Evolutionary conservation across 768 basidiomycete genomes (phyloP), one percentile per base, ranked within the genome.

Genomic region (Gloeophyllum trabeum): DNA sequence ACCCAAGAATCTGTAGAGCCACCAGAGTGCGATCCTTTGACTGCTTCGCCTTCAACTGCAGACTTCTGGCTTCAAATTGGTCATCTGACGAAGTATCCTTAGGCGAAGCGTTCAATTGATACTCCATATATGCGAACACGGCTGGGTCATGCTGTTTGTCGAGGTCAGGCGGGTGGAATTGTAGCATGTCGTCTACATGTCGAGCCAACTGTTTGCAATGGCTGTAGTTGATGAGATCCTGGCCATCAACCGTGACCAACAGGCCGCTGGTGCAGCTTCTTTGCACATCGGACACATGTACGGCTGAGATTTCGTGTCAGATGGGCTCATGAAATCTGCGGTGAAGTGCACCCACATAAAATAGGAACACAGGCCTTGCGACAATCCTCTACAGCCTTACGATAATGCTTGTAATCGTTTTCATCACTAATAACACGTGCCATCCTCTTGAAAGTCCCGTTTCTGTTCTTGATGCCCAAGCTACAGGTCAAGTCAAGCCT

Each of bases 51-150:
- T 40, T 43, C 12, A 52, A 48, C 23, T 32, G 35, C 18, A 35
- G 44, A 52, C 67, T 66, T 34, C 61, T 57, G 24, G 44, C 42
- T 52, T 60, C 56, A 35, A 66, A 45, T n/a, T 57, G 56, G 14
- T 60, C 57, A 19, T 68, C 67, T 16, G 52, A 47, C 16, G 48
- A 46, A 5, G 58, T 43, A 10, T 48, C 47, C n/a, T 55, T 37
- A 16, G 48, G 54, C 24, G 66, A 48, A 22, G 49, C 51, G 3
- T 56, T 52, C 6, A 72, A 56, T 48, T 67, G 61, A 39, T 52
- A 49, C 48, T 62, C 61, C n/a, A 71, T 56, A 46, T 69, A 71
- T 7, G 64, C 62, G 38, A 69, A 58, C 42, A 62, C 56, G 5
- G 62, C 61, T 39, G 52, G 47, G 5, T 57, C 50, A 5, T 59